Evolutionary conservation across 2,329 filamentous ascomycete genomes (phyloP).

Genomic region (Trichoderma brevicompactum): DNA sequence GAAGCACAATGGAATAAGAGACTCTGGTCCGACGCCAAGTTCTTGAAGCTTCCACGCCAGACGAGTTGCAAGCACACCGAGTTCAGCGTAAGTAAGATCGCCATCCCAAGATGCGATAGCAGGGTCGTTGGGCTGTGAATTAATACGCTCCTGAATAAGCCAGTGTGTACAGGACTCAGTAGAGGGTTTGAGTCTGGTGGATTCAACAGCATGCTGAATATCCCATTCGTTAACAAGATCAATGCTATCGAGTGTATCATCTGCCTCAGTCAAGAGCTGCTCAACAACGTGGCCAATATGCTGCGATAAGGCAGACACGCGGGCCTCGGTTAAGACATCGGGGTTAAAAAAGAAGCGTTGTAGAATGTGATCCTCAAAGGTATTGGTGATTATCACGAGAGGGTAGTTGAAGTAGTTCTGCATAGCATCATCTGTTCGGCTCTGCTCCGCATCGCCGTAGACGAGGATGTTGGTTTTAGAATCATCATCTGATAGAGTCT

Average conservation of each 20-base stretch:
- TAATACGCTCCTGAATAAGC: slow-evolving; percentile 24
- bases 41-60: slow-evolving; percentile 24
- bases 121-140: neutral
- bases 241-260: neutral
- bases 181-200: slow-evolving; percentile 9
- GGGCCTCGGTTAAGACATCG: neutral
- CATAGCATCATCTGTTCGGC: slow-evolving; percentile 10
- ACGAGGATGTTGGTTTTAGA: neutral
- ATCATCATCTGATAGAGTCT: neutral
- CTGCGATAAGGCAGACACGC: slow-evolving; percentile 1
- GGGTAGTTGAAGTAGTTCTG: slow-evolving; percentile 27
- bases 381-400: slow-evolving; percentile 18
- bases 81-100: slow-evolving; percentile 24
- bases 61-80: slow-evolving; percentile 19
- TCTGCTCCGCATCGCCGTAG: slow-evolving; percentile 15
- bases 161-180: slow-evolving; percentile 28
- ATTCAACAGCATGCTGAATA: slow-evolving; percentile 15
- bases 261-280: neutral
- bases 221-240: slow-evolving; percentile 20
- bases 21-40: slow-evolving; percentile 27
- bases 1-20: slow-evolving; percentile 32
- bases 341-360: slow-evolving; percentile 22
- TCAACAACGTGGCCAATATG: slow-evolving; percentile 18
- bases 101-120: slow-evolving; percentile 31
- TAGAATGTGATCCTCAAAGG: slow-evolving; percentile 12